Evolutionary conservation across 306 rosid species (phyloP).

Genomic region (Lotus japonicus): DNA sequence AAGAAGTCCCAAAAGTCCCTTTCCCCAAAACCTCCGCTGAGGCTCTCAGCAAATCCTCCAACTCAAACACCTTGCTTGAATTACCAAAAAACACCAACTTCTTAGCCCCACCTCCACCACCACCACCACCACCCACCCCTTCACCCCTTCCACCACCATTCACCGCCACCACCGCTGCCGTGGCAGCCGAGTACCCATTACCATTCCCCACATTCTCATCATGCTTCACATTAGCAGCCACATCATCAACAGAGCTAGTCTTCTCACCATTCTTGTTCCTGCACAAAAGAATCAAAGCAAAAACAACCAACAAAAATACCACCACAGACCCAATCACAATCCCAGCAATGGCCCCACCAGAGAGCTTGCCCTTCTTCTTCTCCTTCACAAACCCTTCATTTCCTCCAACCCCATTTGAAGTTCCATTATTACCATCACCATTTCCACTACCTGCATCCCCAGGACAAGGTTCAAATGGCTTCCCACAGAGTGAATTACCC

Average conservation of each 20-base stretch:
- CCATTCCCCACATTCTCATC: constrained; percentile 36
- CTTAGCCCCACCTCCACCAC: constrained; percentile 25
- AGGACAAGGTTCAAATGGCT: constrained; percentile 42
- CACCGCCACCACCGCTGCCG: not conserved
- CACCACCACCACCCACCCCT: constrained; percentile 2
- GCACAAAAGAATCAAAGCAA: constrained; percentile 37
- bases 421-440: too few species aligned
- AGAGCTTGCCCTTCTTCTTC: constrained; percentile 32
- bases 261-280: constrained; percentile 38
- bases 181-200: constrained; percentile 31
- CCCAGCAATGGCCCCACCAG: constrained; percentile 59
- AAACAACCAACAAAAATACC: constrained; percentile 38
- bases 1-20: constrained; percentile 63
- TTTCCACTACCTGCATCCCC: constrained; percentile 13
- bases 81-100: constrained; percentile 51
- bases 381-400: too few species aligned
- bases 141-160: constrained; percentile 18
- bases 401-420: constrained; percentile 23
- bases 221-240: constrained; percentile 21
- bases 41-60: constrained; percentile 70
- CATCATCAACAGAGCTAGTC: constrained; percentile 36
- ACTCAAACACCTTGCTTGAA: constrained; percentile 42
- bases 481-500: constrained; percentile 51
- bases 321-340: constrained; percentile 50
- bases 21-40: constrained; percentile 74